Conservation (phyloP, 148 eudicot species). For the Drosera capensis region DNA sequence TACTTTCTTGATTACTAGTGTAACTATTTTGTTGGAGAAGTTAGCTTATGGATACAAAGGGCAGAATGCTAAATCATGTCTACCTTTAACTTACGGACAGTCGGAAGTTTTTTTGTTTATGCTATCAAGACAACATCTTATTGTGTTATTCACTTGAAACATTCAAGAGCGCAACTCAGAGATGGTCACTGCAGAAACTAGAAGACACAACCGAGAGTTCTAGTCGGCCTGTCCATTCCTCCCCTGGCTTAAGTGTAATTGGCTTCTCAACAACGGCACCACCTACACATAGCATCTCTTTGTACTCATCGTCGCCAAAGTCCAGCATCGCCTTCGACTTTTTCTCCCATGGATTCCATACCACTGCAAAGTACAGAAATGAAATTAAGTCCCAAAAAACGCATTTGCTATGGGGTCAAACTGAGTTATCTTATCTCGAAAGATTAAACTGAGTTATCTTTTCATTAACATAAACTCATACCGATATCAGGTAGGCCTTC, state of each 20-base stretch:
- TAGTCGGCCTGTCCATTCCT: conserved; percentile 72
- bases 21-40: too few species aligned
- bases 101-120: too few species aligned
- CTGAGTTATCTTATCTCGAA: not conserved
- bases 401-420: too few species aligned
- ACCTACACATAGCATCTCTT: conserved; percentile 73
- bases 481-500: conserved; percentile 71
- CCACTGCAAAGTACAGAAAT: conserved; percentile 25
- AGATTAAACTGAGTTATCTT: not conserved
- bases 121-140: too few species aligned
- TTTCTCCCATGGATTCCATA: conserved; percentile 95
- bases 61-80: too few species aligned
- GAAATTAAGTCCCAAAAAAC: not conserved
- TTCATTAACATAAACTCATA: conserved; percentile 12
- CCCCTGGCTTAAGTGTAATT: conserved; percentile 67
- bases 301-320: conserved; percentile 76
- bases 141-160: too few species aligned
- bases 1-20: too few species aligned
- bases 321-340: conserved; percentile 66
- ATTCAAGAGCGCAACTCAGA: too few species aligned
- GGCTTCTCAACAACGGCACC: conserved; percentile 66
- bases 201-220: conserved; percentile 53
- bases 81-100: too few species aligned
- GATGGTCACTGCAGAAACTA: conserved; percentile 53
- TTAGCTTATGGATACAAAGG: too few species aligned